A percentile compares a stretch with the other conserved stretches of the same genome.
These are phyloP conservation scores for Clathrospora elynae DNA, from an alignment of 2,329 filamentous ascomycete species.

Conservation along the genomic window DNA sequence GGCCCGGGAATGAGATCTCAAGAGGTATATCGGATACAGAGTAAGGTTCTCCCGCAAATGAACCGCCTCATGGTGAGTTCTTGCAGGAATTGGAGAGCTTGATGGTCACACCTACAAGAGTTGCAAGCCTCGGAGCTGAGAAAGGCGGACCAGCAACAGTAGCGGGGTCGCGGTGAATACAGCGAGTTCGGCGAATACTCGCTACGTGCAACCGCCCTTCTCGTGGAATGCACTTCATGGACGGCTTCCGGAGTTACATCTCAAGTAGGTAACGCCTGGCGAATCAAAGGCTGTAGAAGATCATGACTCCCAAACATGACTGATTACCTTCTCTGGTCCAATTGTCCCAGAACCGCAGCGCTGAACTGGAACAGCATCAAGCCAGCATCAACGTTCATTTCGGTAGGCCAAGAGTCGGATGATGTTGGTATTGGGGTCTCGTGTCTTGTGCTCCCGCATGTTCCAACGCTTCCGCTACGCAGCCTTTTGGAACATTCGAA, in stretches of 20 bases:
- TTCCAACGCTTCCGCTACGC: slow-evolving; percentile 13
- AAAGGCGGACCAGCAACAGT: no score
- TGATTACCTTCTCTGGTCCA: no score
- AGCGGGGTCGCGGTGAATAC: no score
- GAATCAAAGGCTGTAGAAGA: no score
- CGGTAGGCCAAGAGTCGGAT: slow-evolving; percentile 2
- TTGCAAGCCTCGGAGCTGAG: no score
- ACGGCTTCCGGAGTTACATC: no score
- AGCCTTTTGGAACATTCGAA: slow-evolving; percentile 20
- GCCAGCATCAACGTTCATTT: slow-evolving; percentile 4
- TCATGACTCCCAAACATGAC: no score
- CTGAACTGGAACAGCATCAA: background rate
- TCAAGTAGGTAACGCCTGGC: no score
- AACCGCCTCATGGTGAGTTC: slow-evolving; percentile 12
- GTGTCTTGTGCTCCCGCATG: slow-evolving; percentile 13
- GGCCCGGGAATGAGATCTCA: slow-evolving; percentile 4
- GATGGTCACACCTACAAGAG: background rate
- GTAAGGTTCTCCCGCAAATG: slow-evolving; percentile 18
- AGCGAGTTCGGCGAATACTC: no score
- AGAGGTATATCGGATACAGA: slow-evolving; percentile 14
- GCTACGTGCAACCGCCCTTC: no score
- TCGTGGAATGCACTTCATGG: no score
- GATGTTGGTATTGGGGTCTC: slow-evolving; percentile 4
- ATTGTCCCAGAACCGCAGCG: background rate
- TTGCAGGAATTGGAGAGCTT: background rate